Evolutionary conservation across 371 early-diverging fungal genomes (phyloP), one percentile per base, ranked within the genome.

Genomic region (Circinella minor): DNA sequence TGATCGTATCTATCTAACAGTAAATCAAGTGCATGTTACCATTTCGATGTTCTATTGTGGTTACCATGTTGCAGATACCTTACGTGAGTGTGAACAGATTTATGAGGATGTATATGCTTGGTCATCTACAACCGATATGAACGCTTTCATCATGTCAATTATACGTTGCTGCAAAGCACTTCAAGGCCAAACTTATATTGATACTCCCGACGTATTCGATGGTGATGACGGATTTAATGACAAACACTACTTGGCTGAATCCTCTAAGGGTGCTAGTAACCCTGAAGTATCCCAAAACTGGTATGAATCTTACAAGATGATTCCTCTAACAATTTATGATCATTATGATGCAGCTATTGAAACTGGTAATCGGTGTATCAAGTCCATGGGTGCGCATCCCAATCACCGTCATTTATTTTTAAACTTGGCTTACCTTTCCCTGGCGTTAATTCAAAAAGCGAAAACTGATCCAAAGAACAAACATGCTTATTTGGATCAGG

Each of bases 151-250:
- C 48, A 77, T 79, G 82, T 54, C 69, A 57, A 46, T 86, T 61
- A 77, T 84, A 8, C 78, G 73, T 38, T 77, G 73, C 4, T 70
- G 77, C 66, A 79, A 79, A 51, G 74, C 83, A 5, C 55, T 83
- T 4, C 81, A 80, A 46, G 81, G 81, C 36, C 73, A 81, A 47
- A 79, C 83, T 0, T 78, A 68, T 37, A 66, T 61, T 15, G 48
- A 68, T 5, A 63, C 68, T 36, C 57, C 80, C 0, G 59, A 73
- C 4, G 71, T 83, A 2, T 81, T 79, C 72, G 75, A 83, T 37
- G 78, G 80, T 9, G 79, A 83, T 54, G 83, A 83, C 67, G 81
- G 79, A 4, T 83, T 79, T 36, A 77, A 72, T 57, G 83, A 83
- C 54, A 65, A 55, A 4, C 77, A 79, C 20, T 83, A 81, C 67